Evolutionary conservation across 768 basidiomycete genomes (phyloP).

Genomic region (Daedaleopsis nitida): DNA sequence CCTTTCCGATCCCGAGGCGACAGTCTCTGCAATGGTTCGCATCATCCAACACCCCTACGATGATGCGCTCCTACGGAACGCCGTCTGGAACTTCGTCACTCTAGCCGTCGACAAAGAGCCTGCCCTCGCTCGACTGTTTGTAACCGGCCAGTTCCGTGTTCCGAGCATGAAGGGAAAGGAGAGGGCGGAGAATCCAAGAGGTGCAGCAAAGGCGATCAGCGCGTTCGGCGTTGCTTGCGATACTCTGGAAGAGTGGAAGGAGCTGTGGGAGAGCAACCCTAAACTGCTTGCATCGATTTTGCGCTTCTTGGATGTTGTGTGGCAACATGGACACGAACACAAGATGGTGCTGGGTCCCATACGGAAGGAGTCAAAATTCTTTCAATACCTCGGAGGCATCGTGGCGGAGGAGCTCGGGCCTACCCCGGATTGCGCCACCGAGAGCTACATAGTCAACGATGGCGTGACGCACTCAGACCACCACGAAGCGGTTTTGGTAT

Average conservation of each 20-base stretch:
- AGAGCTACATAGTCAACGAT: conserved; percentile 49
- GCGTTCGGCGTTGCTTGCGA: conserved; percentile 71
- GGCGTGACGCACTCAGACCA: conserved; percentile 53
- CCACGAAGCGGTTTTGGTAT: conserved; percentile 60
- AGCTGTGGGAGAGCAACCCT: conserved; percentile 77
- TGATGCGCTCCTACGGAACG: conserved; percentile 67
- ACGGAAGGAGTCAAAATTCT: conserved; percentile 62
- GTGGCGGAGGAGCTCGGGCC: conserved; percentile 73
- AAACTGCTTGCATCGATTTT: conserved; percentile 73
- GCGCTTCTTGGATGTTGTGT: conserved; percentile 73
- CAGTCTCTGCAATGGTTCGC: conserved; percentile 64
- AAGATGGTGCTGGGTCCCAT: conserved; percentile 55
- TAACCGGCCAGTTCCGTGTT: conserved; percentile 68
- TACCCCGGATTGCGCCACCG: conserved; percentile 64
- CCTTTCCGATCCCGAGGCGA: conserved; percentile 74
- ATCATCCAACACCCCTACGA: conserved; percentile 82
- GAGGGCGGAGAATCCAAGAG: conserved; percentile 33
- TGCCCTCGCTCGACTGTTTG: conserved; percentile 77
- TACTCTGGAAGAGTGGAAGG: conserved; percentile 69
- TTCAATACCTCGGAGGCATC: conserved; percentile 67
- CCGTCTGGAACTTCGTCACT: conserved; percentile 84
- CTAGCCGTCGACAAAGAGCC: conserved; percentile 86
- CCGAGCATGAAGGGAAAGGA: conserved; percentile 43
- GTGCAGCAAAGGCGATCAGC: conserved; percentile 42
- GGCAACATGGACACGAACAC: conserved; percentile 82